Evolutionary conservation across 495 filamentous ascomycete genomes (phyloP).

Genomic region (Aspergillus bertholletiae): DNA sequence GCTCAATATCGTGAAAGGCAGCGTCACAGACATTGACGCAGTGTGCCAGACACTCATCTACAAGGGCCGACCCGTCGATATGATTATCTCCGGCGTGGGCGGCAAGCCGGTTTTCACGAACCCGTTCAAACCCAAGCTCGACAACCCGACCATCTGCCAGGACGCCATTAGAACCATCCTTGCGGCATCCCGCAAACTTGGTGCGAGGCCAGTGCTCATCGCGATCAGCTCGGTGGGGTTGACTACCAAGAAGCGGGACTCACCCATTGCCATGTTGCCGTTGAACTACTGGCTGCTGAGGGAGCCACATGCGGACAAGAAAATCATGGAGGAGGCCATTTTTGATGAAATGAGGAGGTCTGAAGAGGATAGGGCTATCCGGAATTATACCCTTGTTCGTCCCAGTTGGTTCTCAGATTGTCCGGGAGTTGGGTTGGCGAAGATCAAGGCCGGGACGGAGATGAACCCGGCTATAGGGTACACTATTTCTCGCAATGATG

Average conservation of each 20-base stretch:
- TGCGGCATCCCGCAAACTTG: conserved; percentile 26
- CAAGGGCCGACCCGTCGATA: conserved; percentile 9
- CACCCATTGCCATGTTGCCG: conserved; percentile 46
- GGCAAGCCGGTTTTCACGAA: conserved; percentile 23
- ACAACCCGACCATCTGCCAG: conserved; percentile 58
- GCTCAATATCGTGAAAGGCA: conserved; percentile 49
- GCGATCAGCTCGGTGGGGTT: conserved; percentile 54
- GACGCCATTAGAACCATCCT: conserved; percentile 46
- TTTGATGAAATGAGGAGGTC: conserved; percentile 27
- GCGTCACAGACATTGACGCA: conserved; percentile 42
- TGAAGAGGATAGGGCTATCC: conserved; percentile 10
- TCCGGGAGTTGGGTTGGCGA: conserved; percentile 19
- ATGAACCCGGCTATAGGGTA: conserved; percentile 42
- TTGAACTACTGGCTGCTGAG: conserved; percentile 49
- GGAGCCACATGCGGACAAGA: conserved; percentile 57
- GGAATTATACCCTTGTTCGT: conserved; percentile 47
- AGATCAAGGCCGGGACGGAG: conserved; percentile 40
- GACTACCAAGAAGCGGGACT: conserved; percentile 42
- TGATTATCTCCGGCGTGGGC: conserved; percentile 32
- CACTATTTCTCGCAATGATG: conserved; percentile 36
- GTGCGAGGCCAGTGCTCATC: conserved; percentile 41
- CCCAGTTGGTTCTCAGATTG: conserved; percentile 36
- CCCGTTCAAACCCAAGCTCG: conserved; percentile 29
- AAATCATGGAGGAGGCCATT: conserved; percentile 49
- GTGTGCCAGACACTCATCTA: conserved; percentile 33